Conservation (phyloP, 208 protist species). For the Strigomonas galati region DNA sequence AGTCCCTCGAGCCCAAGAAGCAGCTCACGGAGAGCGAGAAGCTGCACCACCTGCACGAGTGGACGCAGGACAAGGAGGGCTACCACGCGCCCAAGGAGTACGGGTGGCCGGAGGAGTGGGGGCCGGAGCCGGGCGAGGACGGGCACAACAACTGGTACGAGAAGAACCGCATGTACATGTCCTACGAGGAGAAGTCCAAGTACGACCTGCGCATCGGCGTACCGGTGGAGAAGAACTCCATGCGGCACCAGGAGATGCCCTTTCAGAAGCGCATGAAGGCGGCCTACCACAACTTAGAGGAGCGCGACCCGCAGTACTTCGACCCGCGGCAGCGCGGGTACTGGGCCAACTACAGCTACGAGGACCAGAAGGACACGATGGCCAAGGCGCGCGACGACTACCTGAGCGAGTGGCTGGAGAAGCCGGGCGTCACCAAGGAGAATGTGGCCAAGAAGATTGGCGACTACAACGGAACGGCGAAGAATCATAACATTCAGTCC, state of each 20-base stretch:
- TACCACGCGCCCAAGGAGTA: constrained; percentile 73
- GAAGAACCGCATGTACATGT: constrained; percentile 91
- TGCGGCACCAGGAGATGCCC: constrained; percentile 86
- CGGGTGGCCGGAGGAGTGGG: constrained; percentile 88
- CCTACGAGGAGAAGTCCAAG: constrained; percentile 82
- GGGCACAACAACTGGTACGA: constrained; percentile 86
- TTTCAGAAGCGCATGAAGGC: constrained; percentile 85
- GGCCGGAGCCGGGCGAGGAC: constrained; percentile 80
- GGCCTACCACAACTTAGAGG: constrained; percentile 75
- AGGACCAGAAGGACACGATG: constrained; percentile 84
- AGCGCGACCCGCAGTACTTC: constrained; percentile 72
- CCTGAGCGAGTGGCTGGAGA: constrained; percentile 84
- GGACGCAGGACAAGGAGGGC: constrained; percentile 68
- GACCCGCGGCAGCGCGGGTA: constrained; percentile 68
- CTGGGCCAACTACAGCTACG: constrained; percentile 81
- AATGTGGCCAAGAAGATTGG: constrained; percentile 86
- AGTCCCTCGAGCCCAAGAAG: constrained; percentile 58
- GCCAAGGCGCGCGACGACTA: constrained; percentile 79
- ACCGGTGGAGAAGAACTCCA: constrained; percentile 81
- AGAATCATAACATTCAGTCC: constrained; percentile 68
- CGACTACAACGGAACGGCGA: constrained; percentile 87
- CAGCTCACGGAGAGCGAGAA: constrained; percentile 79
- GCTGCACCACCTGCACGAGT: constrained; percentile 74
- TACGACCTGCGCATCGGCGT: constrained; percentile 76
- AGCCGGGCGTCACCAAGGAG: constrained; percentile 79